A percentile compares a stretch with the other conserved stretches of the same genome.
phyloP scores from a whole-genome alignment of 1,284 basidiomycete genomes.

The Fomitopsis palustris region DNA sequence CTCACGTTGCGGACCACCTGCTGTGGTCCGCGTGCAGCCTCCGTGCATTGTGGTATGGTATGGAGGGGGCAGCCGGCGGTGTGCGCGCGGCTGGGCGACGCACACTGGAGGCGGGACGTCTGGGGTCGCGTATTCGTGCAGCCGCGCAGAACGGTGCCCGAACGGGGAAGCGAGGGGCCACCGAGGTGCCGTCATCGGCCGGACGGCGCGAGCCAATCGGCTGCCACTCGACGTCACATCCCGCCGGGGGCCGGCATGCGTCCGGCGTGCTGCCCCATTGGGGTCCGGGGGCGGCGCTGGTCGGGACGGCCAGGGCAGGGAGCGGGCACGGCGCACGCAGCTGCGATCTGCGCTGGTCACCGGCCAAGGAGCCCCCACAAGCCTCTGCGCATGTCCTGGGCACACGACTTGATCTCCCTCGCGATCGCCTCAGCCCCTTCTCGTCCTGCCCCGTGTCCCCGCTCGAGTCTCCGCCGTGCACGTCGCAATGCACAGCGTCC shows the following conservation, averaged over 20 bases:
- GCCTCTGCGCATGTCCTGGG: neutral
- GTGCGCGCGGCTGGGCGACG: neutral
- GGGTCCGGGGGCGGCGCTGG: neutral
- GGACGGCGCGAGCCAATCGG: neutral
- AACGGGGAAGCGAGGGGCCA: neutral
- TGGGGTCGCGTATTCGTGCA: neutral
- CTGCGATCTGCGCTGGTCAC: neutral
- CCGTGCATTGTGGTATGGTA: no score
- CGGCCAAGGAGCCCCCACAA: neutral
- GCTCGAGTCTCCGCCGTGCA: neutral
- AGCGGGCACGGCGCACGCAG: neutral
- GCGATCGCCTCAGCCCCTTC: neutral
- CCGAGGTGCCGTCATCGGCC: neutral
- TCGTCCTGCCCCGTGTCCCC: neutral
- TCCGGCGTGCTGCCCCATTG: neutral
- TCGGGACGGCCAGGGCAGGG: neutral
- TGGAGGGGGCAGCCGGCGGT: neutral
- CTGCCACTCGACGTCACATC: neutral
- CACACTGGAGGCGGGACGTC: neutral
- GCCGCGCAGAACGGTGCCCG: neutral
- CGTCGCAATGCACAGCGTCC: no score
- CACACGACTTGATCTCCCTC: neutral
- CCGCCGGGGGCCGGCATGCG: neutral
- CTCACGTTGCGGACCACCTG: neutral
- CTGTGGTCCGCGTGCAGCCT: neutral